These are phyloP conservation scores for Rosa chinensis DNA, from an alignment of 306 rosid genomes.

Conservation along the genomic window DNA sequence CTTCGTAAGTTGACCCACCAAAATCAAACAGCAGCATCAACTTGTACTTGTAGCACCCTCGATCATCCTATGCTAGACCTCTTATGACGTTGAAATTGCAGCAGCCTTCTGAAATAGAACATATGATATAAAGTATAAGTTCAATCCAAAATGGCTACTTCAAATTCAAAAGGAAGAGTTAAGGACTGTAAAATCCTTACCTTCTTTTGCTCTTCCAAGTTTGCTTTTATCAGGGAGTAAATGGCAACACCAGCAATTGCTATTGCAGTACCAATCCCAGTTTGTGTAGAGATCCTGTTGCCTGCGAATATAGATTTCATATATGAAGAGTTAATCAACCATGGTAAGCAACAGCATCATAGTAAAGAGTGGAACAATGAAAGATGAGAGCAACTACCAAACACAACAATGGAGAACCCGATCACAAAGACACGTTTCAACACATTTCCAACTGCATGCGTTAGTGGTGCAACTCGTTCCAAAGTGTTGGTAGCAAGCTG, in stretches of 20 bases:
- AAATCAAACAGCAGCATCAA: constrained; percentile 21
- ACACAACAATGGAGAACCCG: constrained; percentile 72
- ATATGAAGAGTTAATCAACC: not conserved
- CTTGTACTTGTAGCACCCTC: not conserved
- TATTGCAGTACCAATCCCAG: constrained; percentile 67
- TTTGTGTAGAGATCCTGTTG: constrained; percentile 68
- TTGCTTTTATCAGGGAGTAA: constrained; percentile 71
- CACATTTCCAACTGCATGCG: constrained; percentile 82
- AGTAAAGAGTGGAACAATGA: not conserved
- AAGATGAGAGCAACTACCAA: constrained; percentile 43
- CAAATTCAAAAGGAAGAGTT: not conserved
- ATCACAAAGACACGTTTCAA: constrained; percentile 82
- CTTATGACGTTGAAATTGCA: constrained; percentile 40
- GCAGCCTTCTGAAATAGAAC: constrained; percentile 57
- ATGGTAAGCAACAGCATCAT: not conserved
- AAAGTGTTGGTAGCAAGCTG: constrained; percentile 78
- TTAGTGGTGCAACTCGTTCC: constrained; percentile 75
- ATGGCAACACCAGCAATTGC: constrained; percentile 83
- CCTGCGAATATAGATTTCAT: constrained; percentile 34
- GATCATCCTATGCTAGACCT: not conserved
- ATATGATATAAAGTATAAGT: constrained; percentile 7
- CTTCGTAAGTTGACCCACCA: constrained; percentile 9
- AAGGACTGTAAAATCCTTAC: constrained; percentile 24
- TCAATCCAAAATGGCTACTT: not conserved
- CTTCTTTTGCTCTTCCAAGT: constrained; percentile 64